A percentile compares a stretch with the other conserved stretches of the same genome.
phyloP scores from a whole-genome alignment of 2,329 filamentous ascomycete species.

The Pseudogymnoascus verrucosus region DNA sequence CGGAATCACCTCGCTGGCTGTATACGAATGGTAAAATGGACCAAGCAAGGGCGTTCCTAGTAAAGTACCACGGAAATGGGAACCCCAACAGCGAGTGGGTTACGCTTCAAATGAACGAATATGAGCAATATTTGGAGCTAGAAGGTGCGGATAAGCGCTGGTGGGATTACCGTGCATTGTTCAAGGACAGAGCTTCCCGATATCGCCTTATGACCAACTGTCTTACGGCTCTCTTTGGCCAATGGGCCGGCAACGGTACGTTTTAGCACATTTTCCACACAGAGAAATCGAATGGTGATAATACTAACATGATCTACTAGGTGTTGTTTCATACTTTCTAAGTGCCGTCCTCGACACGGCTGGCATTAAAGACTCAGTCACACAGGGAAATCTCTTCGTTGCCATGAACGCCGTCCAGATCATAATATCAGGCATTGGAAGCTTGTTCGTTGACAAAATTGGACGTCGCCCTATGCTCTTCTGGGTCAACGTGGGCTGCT shows the following conservation, averaged over 20 bases:
- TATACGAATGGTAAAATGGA: constrained; percentile 34
- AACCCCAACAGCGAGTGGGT: constrained; percentile 42
- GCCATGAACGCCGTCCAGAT: constrained; percentile 48
- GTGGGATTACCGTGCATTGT: constrained; percentile 48
- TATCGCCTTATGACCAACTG: constrained; percentile 45
- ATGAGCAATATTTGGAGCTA: constrained; percentile 40
- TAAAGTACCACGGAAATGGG: constrained; percentile 45
- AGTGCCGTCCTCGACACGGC: constrained; percentile 42
- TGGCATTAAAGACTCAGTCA: constrained; percentile 39
- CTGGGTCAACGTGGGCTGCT: constrained; percentile 40
- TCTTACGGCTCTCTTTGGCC: constrained; percentile 30
- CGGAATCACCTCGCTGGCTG: constrained; percentile 32
- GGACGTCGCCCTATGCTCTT: constrained; percentile 51
- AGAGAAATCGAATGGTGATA: background rate
- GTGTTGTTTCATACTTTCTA: constrained; percentile 45
- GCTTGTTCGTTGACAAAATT: constrained; percentile 46
- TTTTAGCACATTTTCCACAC: background rate
- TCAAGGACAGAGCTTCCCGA: constrained; percentile 40
- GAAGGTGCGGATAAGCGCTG: constrained; percentile 46
- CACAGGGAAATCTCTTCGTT: constrained; percentile 45
- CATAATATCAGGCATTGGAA: constrained; percentile 46
- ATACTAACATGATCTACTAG: constrained; percentile 4
- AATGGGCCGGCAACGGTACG: constrained; percentile 24
- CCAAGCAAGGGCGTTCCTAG: constrained; percentile 33
- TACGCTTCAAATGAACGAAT: constrained; percentile 39